Conservation (phyloP, 1,284 basidiomycete species). For the Cutaneotrichosporon cavernicola region DNA sequence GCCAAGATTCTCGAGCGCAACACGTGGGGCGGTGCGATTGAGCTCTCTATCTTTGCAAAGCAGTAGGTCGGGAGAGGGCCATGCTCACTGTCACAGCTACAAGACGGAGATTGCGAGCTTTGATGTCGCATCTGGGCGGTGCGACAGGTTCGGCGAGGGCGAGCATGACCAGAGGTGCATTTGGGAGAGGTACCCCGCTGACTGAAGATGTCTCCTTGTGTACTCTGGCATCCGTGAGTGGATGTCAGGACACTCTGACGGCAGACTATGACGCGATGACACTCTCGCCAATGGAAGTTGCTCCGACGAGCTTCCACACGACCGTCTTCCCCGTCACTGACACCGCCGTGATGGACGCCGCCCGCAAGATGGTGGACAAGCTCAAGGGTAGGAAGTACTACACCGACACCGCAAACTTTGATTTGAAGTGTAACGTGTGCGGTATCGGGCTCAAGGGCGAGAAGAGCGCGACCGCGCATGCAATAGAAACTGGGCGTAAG, state of each 20-base stretch:
- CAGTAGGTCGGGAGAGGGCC: constrained; percentile 52
- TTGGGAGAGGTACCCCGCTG: background rate
- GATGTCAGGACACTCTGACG: no score
- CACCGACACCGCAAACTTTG: constrained; percentile 88
- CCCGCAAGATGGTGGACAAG: constrained; percentile 67
- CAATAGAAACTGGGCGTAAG: constrained; percentile 77
- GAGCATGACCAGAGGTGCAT: constrained; percentile 50
- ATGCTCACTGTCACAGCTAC: constrained; percentile 54
- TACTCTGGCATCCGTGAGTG: constrained; percentile 78
- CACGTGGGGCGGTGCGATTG: constrained; percentile 92
- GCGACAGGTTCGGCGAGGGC: constrained; percentile 73
- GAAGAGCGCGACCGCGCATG: constrained; percentile 84
- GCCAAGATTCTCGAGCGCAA: constrained; percentile 70
- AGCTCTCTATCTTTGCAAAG: constrained; percentile 74
- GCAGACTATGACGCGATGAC: constrained; percentile 81
- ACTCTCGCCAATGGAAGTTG: constrained; percentile 70
- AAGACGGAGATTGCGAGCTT: constrained; percentile 80
- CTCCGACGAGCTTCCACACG: constrained; percentile 81
- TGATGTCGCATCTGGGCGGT: constrained; percentile 87
- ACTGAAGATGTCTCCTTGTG: constrained; percentile 60
- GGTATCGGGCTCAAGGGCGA: constrained; percentile 78
- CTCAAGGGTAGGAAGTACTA: constrained; percentile 74
- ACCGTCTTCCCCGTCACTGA: constrained; percentile 72
- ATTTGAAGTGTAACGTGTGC: constrained; percentile 61
- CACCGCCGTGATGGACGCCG: constrained; percentile 62